Percentiles rank a stretch among this genome's conserved stretches.
phyloP scores from a whole-genome alignment of 2,329 filamentous ascomycete genomes.

The Chrysosporium keratinophilum region DNA sequence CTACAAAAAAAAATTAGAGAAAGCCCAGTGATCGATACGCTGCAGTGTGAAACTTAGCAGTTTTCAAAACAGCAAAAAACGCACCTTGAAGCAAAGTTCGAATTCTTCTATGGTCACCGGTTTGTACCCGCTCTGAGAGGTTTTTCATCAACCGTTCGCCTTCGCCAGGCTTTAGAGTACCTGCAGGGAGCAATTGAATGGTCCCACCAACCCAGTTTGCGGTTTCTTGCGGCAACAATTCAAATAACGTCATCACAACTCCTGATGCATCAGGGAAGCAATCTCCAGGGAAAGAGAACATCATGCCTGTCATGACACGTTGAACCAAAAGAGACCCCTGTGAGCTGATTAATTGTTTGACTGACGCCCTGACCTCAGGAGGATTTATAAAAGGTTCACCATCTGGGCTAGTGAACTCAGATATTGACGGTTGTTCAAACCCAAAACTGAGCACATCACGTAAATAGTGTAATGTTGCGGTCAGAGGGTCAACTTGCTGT shows the following conservation, averaged over 20 bases:
- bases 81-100: constrained; percentile 63
- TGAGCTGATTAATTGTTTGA: constrained; percentile 58
- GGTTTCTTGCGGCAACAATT: constrained; percentile 70
- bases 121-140: constrained; percentile 65
- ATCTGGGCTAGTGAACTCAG: constrained; percentile 52
- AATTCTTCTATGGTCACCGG: constrained; percentile 65
- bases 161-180: constrained; percentile 69
- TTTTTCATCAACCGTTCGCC: constrained; percentile 68
- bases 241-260: constrained; percentile 80
- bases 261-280: constrained; percentile 92
- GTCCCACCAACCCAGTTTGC: constrained; percentile 74
- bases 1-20: constrained; percentile 30
- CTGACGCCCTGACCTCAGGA: constrained; percentile 58
- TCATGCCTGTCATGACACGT: constrained; percentile 90
- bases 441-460: constrained; percentile 86
- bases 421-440: constrained; percentile 53
- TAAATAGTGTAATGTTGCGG: constrained; percentile 84
- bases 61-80: constrained; percentile 9
- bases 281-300: constrained; percentile 95
- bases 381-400: constrained; percentile 50
- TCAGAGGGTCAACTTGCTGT: constrained; percentile 83
- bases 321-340: constrained; percentile 74
- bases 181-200: constrained; percentile 69
- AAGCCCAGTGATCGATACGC: not conserved
- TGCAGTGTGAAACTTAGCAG: not conserved